Conservation (phyloP, 371 early-diverging fungal species). For the Synchytrium microbalum region DNA sequence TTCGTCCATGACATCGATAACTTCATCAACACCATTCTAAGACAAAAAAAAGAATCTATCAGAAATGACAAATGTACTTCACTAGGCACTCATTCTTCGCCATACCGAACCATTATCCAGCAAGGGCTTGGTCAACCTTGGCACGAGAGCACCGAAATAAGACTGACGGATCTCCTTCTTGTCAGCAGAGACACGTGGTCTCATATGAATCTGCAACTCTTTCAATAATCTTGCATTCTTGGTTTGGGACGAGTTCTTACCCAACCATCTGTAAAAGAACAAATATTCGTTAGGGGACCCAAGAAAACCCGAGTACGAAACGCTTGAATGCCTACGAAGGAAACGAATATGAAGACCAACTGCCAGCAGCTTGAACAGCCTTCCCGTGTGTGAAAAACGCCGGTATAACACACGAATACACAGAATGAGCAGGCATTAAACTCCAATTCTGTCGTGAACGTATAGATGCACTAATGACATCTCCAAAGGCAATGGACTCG, state of each 20-base stretch:
- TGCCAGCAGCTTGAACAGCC: constrained; percentile 9
- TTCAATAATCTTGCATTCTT: constrained; percentile 67
- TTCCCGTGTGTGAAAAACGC: constrained; percentile 61
- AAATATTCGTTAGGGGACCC: too few species aligned
- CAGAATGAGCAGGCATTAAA: constrained; percentile 86
- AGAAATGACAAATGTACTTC: background rate
- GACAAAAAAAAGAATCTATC: too few species aligned
- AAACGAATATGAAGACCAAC: constrained; percentile 19
- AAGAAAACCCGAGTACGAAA: too few species aligned
- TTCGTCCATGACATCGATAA: constrained; percentile 77
- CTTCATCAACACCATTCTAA: constrained; percentile 56
- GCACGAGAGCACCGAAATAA: constrained; percentile 71
- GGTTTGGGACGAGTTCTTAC: constrained; percentile 78
- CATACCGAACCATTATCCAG: constrained; percentile 40
- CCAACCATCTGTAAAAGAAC: constrained; percentile 67
- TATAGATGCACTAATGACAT: constrained; percentile 60
- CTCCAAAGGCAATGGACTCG: constrained; percentile 83
- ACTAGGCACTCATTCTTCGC: background rate
- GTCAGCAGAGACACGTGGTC: constrained; percentile 70
- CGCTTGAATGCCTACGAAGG: constrained; percentile 18
- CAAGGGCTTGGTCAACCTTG: constrained; percentile 57
- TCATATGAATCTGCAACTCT: constrained; percentile 79
- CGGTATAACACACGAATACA: constrained; percentile 84
- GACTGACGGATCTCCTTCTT: constrained; percentile 74
- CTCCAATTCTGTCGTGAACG: constrained; percentile 70